Conservation (phyloP, 1,284 basidiomycete species). For the Apiotrichum laibachii region DNA sequence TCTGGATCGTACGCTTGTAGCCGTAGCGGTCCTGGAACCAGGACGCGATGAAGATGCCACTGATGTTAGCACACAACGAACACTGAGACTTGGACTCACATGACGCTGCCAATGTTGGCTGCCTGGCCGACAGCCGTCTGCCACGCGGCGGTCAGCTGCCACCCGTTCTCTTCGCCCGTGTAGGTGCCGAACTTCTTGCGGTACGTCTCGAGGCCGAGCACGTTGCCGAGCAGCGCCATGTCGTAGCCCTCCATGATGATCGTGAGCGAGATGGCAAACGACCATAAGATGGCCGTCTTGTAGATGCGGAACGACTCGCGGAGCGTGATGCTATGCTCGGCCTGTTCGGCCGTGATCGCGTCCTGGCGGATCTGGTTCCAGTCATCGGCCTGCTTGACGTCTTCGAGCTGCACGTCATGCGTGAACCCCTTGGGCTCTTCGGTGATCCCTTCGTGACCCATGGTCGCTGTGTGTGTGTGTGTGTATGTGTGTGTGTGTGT, state of each 20-base stretch:
- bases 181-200: constrained; percentile 19
- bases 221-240: constrained; percentile 10
- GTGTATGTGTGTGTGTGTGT: too few relatives aligned
- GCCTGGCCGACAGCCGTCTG: constrained; percentile 29
- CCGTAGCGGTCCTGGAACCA: constrained; percentile 28
- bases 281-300: constrained; percentile 21
- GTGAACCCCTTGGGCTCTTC: neutral
- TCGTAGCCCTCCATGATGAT: constrained; percentile 22
- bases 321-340: constrained; percentile 13
- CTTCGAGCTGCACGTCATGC: constrained; percentile 1
- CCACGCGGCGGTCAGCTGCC: constrained; percentile 30
- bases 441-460: neutral
- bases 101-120: constrained; percentile 22
- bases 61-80: neutral
- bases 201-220: constrained; percentile 15
- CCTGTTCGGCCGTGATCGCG: constrained; percentile 21
- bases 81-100: constrained; percentile 15
- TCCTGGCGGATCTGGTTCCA: constrained; percentile 11
- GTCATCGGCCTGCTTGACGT: constrained; percentile 2
- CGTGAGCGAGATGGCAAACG: constrained; percentile 16
- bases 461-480: too few relatives aligned
- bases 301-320: constrained; percentile 15
- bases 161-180: constrained; percentile 11
- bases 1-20: constrained; percentile 27
- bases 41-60: constrained; percentile 26